Conservation (phyloP, 371 early-diverging fungal genomes). For the Apophysomyces elegans region DNA sequence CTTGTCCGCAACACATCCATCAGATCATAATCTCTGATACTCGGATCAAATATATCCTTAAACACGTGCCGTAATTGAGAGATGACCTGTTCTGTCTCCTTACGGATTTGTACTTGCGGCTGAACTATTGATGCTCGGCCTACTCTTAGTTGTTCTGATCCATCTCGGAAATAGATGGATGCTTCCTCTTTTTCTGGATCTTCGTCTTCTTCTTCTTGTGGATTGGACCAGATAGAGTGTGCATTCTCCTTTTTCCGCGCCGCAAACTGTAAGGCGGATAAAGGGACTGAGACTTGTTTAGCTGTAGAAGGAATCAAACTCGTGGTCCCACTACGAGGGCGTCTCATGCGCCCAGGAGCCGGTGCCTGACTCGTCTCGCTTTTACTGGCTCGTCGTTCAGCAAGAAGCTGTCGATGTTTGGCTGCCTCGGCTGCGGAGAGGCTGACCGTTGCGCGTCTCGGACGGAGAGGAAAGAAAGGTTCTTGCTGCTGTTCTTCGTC, state of each 20-base stretch:
- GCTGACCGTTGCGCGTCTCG: conserved; percentile 9
- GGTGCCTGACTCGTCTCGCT: conserved; percentile 1
- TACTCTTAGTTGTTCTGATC: not conserved
- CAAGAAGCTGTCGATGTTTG: conserved; percentile 4
- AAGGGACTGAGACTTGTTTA: conserved; percentile 8
- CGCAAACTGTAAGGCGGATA: conserved; percentile 13
- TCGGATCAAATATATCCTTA: not conserved
- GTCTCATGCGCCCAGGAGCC: not conserved
- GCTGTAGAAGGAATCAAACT: conserved; percentile 8
- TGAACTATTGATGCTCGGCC: too few relatives aligned
- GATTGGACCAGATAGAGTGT: conserved; percentile 13
- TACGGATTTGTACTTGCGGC: too few relatives aligned
- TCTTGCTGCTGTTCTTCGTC: not conserved
- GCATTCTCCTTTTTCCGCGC: conserved; percentile 10
- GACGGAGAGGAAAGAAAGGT: not conserved
- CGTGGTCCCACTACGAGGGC: conserved; percentile 5
- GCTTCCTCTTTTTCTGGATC: not conserved
- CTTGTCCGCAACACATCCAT: not conserved
- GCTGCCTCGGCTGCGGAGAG: conserved; percentile 4
- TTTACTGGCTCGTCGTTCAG: not conserved
- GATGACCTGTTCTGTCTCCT: not conserved
- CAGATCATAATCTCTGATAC: not conserved
- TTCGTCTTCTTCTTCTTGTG: not conserved
- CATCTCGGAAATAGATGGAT: not conserved
- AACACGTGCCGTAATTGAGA: conserved; percentile 1